These are phyloP conservation scores for Uronychia binucleata DNA, from an alignment of 73 alveolate genomes.

Conservation along the genomic window DNA sequence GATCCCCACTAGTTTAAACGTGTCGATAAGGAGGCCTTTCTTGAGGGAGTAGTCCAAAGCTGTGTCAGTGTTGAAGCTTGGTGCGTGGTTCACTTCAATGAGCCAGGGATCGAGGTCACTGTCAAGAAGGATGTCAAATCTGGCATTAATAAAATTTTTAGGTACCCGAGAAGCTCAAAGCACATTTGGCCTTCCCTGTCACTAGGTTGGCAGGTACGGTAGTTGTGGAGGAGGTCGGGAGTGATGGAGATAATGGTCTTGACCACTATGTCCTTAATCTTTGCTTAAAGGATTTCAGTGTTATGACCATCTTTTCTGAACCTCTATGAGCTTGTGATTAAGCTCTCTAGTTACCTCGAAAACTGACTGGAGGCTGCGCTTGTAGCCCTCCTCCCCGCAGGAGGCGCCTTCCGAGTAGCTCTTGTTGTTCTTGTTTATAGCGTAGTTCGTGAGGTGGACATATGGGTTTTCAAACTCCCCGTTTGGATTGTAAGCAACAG, in stretches of 20 bases:
- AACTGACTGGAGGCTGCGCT: slow-evolving; percentile 7
- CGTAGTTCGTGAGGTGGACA: slow-evolving; percentile 38
- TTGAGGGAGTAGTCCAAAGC: slow-evolving; percentile 63
- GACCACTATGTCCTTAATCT: slow-evolving; percentile 62
- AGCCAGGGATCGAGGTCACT: slow-evolving; percentile 65
- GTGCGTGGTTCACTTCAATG: slow-evolving; percentile 88
- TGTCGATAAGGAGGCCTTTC: slow-evolving; percentile 44
- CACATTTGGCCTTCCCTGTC: slow-evolving; percentile 64
- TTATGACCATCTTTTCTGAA: slow-evolving; percentile 47
- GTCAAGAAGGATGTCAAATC: slow-evolving; percentile 58
- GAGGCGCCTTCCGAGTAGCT: slow-evolving; percentile 31
- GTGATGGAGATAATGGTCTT: slow-evolving; percentile 54
- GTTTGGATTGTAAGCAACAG: slow-evolving; percentile 32
- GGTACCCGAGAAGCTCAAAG: slow-evolving; percentile 58
- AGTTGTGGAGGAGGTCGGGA: slow-evolving; percentile 59
- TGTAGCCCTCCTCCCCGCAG: slow-evolving; percentile 53
- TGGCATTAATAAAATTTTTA: neutral
- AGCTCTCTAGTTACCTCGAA: slow-evolving; percentile 18
- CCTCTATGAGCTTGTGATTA: no score
- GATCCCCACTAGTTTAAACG: slow-evolving; percentile 55
- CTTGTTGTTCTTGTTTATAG: slow-evolving; percentile 30
- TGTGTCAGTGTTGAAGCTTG: slow-evolving; percentile 81
- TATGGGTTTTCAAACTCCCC: slow-evolving; percentile 7
- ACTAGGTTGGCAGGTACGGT: slow-evolving; percentile 63
- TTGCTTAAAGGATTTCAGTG: slow-evolving; percentile 9